Percentiles rank a stretch among this genome's conserved stretches.
Conservation (phyloP, 768 basidiomycete genomes). For the Gloeopeniophorella convolvens region DNA sequence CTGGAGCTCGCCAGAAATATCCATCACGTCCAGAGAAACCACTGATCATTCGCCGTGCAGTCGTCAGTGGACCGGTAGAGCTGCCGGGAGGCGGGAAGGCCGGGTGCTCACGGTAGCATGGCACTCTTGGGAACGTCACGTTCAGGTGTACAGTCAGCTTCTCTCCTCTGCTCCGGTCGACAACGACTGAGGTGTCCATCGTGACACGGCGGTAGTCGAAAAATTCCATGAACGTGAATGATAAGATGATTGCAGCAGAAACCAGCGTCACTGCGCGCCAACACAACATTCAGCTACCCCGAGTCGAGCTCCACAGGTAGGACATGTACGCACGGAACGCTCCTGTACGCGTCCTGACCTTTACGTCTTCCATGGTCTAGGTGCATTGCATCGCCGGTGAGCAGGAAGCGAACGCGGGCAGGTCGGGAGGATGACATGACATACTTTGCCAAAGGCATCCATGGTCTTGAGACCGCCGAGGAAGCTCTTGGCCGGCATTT, state of each 20-base stretch:
- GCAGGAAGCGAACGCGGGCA: neutral
- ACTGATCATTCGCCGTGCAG: conserved; percentile 43
- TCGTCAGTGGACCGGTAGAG: neutral
- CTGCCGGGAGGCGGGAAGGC: neutral
- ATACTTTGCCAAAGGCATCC: conserved; percentile 98
- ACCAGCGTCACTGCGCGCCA: conserved; percentile 74
- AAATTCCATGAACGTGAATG: conserved; percentile 91
- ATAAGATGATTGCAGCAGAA: conserved; percentile 85
- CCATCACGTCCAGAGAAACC: conserved; percentile 94
- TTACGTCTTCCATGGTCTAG: conserved; percentile 98
- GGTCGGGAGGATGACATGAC: conserved; percentile 18
- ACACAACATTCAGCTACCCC: conserved; percentile 9
- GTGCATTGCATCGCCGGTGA: neutral
- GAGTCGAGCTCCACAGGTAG: neutral
- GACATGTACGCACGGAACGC: conserved; percentile 61
- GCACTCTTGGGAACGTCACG: conserved; percentile 92
- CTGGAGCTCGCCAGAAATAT: conserved; percentile 95
- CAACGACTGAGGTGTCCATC: conserved; percentile 87
- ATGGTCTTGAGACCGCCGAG: conserved; percentile 79
- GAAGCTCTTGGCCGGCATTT: conserved; percentile 68
- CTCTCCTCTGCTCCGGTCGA: conserved; percentile 93
- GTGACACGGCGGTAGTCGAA: conserved; percentile 87
- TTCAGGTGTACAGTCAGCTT: conserved; percentile 89
- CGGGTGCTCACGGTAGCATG: conserved; percentile 79
- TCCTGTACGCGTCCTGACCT: conserved; percentile 95